These are phyloP conservation scores for Ascochyta clinopodiicola DNA, from an alignment of 2,329 filamentous ascomycete genomes.

Conservation along the genomic window DNA sequence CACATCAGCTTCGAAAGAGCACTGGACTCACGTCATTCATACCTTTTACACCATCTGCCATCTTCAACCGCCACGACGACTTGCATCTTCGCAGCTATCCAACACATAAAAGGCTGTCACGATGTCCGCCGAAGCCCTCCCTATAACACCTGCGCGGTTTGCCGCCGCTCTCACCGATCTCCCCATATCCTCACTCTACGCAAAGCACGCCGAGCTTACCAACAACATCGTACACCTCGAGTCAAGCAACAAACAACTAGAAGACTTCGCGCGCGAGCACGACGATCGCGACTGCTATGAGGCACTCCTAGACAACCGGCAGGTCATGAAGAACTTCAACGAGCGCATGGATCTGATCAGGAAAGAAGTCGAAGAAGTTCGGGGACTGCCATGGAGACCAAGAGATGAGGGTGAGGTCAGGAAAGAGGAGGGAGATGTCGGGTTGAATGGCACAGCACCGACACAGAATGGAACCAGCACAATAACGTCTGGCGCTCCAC, in stretches of 20 bases:
- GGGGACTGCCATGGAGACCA: slow-evolving; percentile 61
- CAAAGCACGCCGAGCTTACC: slow-evolving; percentile 77
- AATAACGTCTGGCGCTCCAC: not conserved
- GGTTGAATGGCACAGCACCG: slow-evolving; percentile 1
- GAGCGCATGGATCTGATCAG: slow-evolving; percentile 69
- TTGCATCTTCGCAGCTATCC: not conserved
- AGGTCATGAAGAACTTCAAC: slow-evolving; percentile 71
- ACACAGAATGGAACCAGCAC: not conserved
- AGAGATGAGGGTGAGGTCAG: slow-evolving; percentile 27
- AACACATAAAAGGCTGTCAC: not conserved
- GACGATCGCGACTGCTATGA: slow-evolving; percentile 76
- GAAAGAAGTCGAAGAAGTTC: slow-evolving; percentile 66
- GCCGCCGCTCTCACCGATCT: slow-evolving; percentile 72
- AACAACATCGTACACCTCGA: slow-evolving; percentile 77
- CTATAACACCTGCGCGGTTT: slow-evolving; percentile 69
- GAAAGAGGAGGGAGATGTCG: slow-evolving; percentile 12
- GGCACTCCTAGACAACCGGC: slow-evolving; percentile 74
- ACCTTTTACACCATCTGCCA: not conserved
- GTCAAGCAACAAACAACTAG: slow-evolving; percentile 75
- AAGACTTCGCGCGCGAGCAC: slow-evolving; percentile 60
- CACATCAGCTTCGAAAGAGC: slow-evolving; percentile 7
- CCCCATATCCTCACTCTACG: slow-evolving; percentile 69
- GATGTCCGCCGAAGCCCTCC: slow-evolving; percentile 69
- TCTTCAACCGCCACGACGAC: not conserved
- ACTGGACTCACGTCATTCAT: not conserved